Base-by-base conservation (phyloP, 306 rosid genomes). In the Acacia confusa region DNA sequence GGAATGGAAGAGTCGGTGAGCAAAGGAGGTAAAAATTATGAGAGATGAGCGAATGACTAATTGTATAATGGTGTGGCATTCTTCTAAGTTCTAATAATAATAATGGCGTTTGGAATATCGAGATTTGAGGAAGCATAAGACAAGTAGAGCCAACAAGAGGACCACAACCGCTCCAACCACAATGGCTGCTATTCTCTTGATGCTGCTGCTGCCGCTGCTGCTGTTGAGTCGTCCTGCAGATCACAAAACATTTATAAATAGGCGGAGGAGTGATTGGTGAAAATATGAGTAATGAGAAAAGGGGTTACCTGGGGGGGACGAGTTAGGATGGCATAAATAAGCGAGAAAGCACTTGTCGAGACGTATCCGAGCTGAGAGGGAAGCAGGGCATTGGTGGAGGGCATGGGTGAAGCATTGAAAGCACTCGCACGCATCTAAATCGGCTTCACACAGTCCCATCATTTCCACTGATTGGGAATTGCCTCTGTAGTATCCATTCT, bases 391-490 rank as follows among this genome's bases (percentile, higher is more conserved):
- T 43, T 90, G 85, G 47, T 74, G 71, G 28, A 82, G 86, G 4
- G 97, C 99, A 22, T 75, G 50, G 43, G 65, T 74, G 1, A 95
- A 88, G 43, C 99, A 95, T 78, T 76, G 82, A 1, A 84, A 86
- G 64, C 99, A 95, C 3, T 81, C 90, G 45, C 97, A 92, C 44
- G 16, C 70, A 0, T 86, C 88, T 40, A 84, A 72, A 63, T 82
- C 89, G 24, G 84, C 87, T 45, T 81, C 92, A 75, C 99, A 95
- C 76, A 89, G 95, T 3, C 89, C 99, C 89, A 84, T 85, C 79
- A 83, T 84, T 15, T 86, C 66, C 82, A 95, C 83, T 0, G 63
- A 70, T 52, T 19, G 11, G 55, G 20, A 50, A 50, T 50, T 15
- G 6, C 27, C 57, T 47, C 52, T 50, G 17, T 52, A 90, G 69